Evolutionary conservation across 306 rosid species (phyloP).

Genomic region (Lablab purpureus): DNA sequence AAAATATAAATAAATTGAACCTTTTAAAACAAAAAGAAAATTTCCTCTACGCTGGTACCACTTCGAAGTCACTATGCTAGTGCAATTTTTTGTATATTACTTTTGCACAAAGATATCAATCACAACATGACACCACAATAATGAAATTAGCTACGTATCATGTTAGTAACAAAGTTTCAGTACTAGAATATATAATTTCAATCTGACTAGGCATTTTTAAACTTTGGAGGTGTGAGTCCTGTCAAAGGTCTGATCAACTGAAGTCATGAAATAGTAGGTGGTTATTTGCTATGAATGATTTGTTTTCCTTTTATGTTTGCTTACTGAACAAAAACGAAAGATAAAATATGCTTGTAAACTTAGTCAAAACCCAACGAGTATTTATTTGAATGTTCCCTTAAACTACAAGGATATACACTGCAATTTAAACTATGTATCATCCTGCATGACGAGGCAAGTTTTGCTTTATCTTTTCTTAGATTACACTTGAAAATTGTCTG

Average conservation of each 20-base stretch:
- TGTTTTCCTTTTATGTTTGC: too few species aligned
- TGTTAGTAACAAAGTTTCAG: too few species aligned
- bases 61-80: not conserved
- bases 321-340: not conserved
- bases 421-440: not conserved
- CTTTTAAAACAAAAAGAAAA: not conserved
- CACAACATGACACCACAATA: too few species aligned
- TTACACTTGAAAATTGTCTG: not conserved
- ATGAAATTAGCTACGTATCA: too few species aligned
- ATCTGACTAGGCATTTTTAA: too few species aligned
- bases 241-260: not conserved
- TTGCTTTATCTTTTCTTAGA: slow-evolving; percentile 1
- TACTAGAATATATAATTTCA: too few species aligned
- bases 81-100: not conserved
- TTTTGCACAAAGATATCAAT: not conserved
- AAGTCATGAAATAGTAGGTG: not conserved
- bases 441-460: not conserved
- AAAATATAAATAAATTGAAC: not conserved
- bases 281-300: not conserved
- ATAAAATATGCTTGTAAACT: not conserved
- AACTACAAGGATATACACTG: not conserved
- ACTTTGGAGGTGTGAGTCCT: not conserved
- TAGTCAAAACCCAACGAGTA: not conserved
- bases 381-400: not conserved
- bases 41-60: not conserved